Evolutionary conservation across 1,139 yeast genomes (phyloP), one percentile per base, ranked within the genome.

Genomic region (Spencermartinsiella ligniputridi): DNA sequence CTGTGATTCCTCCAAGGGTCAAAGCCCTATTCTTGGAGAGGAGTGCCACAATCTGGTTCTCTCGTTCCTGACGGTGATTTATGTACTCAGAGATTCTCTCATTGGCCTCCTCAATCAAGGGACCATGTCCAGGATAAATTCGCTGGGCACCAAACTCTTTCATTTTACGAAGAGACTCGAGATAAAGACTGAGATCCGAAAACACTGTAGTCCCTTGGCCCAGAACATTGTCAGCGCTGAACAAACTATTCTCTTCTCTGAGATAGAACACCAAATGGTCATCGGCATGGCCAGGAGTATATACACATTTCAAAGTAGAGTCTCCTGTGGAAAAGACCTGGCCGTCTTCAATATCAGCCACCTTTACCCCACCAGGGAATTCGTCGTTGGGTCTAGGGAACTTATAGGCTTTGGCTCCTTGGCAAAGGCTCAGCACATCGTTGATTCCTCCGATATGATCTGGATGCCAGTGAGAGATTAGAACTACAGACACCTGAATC

Each of bases 111-210:
- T 48, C 48, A 20, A 68, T 54, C 15, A 60, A 51, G 19, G 62
- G 66, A 16, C 72, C 71, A 41, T 68, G 72, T 11, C 69, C 72
- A 0, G 72, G 72, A 41, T 62, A 65, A 27, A 67, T 60, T 15
- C 51, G 42, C 18, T 44, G 45, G 3, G 29, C 17, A 1, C 59
- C 60, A 15, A 60, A 40, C 8, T 44, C 47, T 24, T 52, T 49
- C 62, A 64, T 60, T 12, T 53, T 52, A 22, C 50, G 42, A 30
- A 68, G 55, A 9, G 68, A 58, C 6, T 54, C 50, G 52, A 66
- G 47, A 52, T 68, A 68, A 11, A 42, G 48, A 18, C 48, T 41
- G 38, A 67, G 60, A 46, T 67, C 62, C 13, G 55, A 58, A 50
- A 68, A 68, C 22, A 65, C 66, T 1, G 68, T 52, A 6, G 71